Conservation (phyloP, 2,329 filamentous ascomycete species). For the Ophiostoma australiae region DNA sequence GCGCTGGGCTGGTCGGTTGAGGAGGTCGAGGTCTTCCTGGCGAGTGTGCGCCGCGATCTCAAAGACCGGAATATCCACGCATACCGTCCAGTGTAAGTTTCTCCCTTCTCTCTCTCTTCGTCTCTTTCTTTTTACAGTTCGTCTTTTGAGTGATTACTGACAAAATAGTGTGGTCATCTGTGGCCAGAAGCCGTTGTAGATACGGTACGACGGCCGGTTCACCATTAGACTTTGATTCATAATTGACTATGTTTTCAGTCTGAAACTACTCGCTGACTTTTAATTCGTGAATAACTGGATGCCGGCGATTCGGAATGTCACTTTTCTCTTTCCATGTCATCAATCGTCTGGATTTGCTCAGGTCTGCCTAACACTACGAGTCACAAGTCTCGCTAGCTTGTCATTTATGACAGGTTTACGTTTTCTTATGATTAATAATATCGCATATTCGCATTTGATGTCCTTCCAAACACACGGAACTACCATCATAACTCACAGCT, state of each 20-base stretch:
- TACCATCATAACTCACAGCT: neutral
- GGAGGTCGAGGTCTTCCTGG: conserved; percentile 34
- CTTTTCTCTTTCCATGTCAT: neutral
- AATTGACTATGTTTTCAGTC: neutral
- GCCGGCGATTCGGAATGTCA: too few species aligned
- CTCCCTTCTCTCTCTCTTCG: neutral
- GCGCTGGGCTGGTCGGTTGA: conserved; percentile 33
- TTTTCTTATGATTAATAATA: too few species aligned
- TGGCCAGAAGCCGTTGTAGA: conserved; percentile 8
- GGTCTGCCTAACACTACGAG: too few species aligned
- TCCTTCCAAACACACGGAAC: neutral
- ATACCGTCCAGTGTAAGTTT: conserved; percentile 27
- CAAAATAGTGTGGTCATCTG: conserved; percentile 6
- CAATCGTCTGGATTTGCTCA: too few species aligned
- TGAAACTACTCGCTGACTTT: neutral
- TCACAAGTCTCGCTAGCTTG: too few species aligned
- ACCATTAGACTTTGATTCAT: neutral
- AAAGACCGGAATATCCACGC: conserved; percentile 34
- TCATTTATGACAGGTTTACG: too few species aligned
- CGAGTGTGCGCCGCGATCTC: conserved; percentile 34
- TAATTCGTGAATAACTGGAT: too few species aligned
- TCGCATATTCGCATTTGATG: too few species aligned
- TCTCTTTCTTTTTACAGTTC: neutral
- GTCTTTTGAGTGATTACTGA: neutral
- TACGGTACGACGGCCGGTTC: neutral